Evolutionary conservation across 371 early-diverging fungal species (phyloP).

Genomic region (Globomyces sp.): DNA sequence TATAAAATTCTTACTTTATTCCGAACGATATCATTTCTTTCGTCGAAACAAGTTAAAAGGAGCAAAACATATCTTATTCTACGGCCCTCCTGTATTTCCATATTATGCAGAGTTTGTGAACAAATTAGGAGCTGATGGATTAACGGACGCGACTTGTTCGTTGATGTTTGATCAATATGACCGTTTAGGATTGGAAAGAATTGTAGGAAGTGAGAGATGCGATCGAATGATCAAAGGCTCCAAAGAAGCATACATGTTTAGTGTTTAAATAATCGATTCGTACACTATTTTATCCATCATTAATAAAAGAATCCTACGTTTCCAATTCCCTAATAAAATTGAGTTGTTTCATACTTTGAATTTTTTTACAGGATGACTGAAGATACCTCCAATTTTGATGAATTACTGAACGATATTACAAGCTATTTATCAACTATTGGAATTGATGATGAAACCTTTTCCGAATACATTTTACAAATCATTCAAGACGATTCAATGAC

Average conservation of each 20-base stretch:
- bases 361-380: too few relatives aligned
- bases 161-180: constrained; percentile 83
- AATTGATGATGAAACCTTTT: constrained; percentile 19
- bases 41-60: constrained; percentile 82
- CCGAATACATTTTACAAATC: constrained; percentile 20
- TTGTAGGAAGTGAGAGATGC: constrained; percentile 80
- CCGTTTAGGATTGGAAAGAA: constrained; percentile 78
- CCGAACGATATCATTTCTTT: constrained; percentile 95
- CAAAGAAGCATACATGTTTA: constrained; percentile 49
- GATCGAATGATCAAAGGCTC: constrained; percentile 70
- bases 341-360: too few relatives aligned
- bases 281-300: too few relatives aligned
- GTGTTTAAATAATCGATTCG: constrained; percentile 11
- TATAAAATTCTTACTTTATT: constrained; percentile 73
- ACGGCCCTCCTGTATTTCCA: constrained; percentile 81
- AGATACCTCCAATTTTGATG: background rate
- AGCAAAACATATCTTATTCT: constrained; percentile 82
- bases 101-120: constrained; percentile 90
- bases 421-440: constrained; percentile 4
- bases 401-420: background rate
- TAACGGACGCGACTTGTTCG: constrained; percentile 35
- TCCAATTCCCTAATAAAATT: too few relatives aligned
- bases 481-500: constrained; percentile 4
- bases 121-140: constrained; percentile 30
- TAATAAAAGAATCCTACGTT: too few relatives aligned